These are phyloP conservation scores for Zygosaccharomyces gambellarensis DNA, from an alignment of 805 yeast species.

Conservation along the genomic window DNA sequence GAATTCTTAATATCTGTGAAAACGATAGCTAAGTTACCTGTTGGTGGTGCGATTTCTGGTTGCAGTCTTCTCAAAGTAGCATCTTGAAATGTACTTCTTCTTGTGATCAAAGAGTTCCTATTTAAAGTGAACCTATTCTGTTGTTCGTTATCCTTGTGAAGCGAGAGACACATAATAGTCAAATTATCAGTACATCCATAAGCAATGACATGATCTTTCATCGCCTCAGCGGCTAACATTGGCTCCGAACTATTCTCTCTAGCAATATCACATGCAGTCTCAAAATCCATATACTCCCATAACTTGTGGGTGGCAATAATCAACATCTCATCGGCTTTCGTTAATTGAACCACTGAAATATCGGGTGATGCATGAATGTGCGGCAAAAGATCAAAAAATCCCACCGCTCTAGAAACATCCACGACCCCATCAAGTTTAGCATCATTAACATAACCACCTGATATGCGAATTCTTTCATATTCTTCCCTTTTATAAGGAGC, in stretches of 20 bases:
- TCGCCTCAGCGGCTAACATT: conserved; percentile 84
- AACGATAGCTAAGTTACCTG: conserved; percentile 90
- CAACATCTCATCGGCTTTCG: conserved; percentile 74
- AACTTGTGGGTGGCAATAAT: conserved; percentile 77
- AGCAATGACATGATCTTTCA: conserved; percentile 90
- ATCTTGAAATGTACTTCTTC: conserved; percentile 63
- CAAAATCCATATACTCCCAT: conserved; percentile 81
- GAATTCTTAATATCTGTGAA: conserved; percentile 97
- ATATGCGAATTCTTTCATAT: conserved; percentile 79
- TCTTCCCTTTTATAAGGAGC: conserved; percentile 76
- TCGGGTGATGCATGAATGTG: conserved; percentile 88
- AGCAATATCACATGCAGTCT: conserved; percentile 85
- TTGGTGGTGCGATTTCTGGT: conserved; percentile 90
- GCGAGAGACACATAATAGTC: conserved; percentile 73
- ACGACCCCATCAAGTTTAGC: conserved; percentile 81
- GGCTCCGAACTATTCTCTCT: conserved; percentile 79
- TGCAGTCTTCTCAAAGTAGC: conserved; percentile 76
- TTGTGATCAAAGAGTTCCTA: conserved; percentile 40
- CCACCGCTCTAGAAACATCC: conserved; percentile 85
- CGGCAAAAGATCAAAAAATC: conserved; percentile 79
- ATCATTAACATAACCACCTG: conserved; percentile 87
- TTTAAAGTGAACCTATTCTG: conserved; percentile 29
- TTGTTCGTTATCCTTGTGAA: conserved; percentile 46
- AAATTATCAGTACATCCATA: conserved; percentile 81
- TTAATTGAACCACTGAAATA: conserved; percentile 53